A percentile compares a stretch with the other conserved stretches of the same genome.
These are phyloP conservation scores for Kluyveromyces sp. DNA, from an alignment of 1,139 yeast genomes.

Conservation along the genomic window DNA sequence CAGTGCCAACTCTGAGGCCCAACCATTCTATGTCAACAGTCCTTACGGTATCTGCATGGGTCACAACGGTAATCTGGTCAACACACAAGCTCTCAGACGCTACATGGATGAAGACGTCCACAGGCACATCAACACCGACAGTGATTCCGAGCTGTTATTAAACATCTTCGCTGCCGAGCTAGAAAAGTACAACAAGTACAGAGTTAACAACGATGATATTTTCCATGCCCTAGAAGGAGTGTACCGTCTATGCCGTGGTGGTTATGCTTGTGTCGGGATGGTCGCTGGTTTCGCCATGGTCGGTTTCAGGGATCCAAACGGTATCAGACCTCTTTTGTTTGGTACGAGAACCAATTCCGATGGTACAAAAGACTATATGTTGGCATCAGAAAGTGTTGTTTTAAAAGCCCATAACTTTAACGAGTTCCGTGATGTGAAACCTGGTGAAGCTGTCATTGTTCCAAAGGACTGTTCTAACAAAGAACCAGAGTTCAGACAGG, in stretches of 20 bases:
- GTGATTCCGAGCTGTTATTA: conserved; percentile 84
- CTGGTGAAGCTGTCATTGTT: conserved; percentile 95
- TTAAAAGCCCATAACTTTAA: conserved; percentile 87
- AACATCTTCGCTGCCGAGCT: conserved; percentile 89
- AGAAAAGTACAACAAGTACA: conserved; percentile 84
- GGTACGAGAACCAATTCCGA: conserved; percentile 70
- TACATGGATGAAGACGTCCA: conserved; percentile 91
- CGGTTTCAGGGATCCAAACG: conserved; percentile 96
- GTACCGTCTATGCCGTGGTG: conserved; percentile 77
- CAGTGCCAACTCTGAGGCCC: conserved; percentile 94
- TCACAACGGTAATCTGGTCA: conserved; percentile 93
- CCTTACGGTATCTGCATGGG: conserved; percentile 89
- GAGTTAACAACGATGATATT: conserved; percentile 87
- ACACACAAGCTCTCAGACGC: conserved; percentile 66
- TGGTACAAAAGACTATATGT: conserved; percentile 85
- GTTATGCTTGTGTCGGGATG: conserved; percentile 92
- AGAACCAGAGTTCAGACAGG: conserved; percentile 77
- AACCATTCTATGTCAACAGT: conserved; percentile 95
- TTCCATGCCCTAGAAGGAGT: conserved; percentile 82
- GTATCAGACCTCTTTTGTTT: conserved; percentile 81
- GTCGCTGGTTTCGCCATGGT: conserved; percentile 92
- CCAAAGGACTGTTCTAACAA: conserved; percentile 53
- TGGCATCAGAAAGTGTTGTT: conserved; percentile 93
- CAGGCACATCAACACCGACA: conserved; percentile 94
- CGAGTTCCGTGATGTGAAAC: conserved; percentile 72